A percentile compares a stretch with the other conserved stretches of the same genome.
Evolutionary conservation across 257 asterid species (phyloP).

Genomic region (Cynanchum wilfordii): DNA sequence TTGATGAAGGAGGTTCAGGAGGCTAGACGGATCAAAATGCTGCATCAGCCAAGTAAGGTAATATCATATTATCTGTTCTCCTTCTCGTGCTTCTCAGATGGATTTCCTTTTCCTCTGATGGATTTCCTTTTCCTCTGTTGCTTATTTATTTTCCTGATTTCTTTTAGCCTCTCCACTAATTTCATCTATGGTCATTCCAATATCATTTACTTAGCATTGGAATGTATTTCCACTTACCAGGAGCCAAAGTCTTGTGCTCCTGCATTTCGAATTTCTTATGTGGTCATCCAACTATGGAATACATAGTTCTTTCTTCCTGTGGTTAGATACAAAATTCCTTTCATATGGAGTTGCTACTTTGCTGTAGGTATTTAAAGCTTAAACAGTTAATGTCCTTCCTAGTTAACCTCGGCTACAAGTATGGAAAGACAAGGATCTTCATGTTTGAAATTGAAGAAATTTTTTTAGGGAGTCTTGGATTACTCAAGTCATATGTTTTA

Average conservation of each 20-base stretch:
- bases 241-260: neutral
- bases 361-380: neutral
- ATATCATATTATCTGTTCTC: conserved; percentile 13
- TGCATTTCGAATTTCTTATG: neutral
- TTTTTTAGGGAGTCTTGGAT: neutral
- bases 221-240: neutral
- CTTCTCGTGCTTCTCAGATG: neutral
- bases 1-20: conserved; percentile 93
- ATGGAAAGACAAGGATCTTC: neutral
- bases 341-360: neutral
- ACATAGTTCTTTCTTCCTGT: neutral
- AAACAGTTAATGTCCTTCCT: neutral
- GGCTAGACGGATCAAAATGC: conserved; percentile 91
- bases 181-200: neutral
- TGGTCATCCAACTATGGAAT: neutral
- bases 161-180: neutral
- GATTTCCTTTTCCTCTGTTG: neutral
- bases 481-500: neutral
- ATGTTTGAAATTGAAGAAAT: neutral
- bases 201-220: neutral
- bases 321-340: neutral
- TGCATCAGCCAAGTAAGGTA: conserved; percentile 96
- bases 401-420: neutral
- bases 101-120: conserved; percentile 1
- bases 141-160: neutral